Percentiles rank a stretch among this genome's conserved stretches.
These are phyloP conservation scores for Penicillium sp. DNA, from an alignment of 2,329 filamentous ascomycete genomes.

Conservation along the genomic window DNA sequence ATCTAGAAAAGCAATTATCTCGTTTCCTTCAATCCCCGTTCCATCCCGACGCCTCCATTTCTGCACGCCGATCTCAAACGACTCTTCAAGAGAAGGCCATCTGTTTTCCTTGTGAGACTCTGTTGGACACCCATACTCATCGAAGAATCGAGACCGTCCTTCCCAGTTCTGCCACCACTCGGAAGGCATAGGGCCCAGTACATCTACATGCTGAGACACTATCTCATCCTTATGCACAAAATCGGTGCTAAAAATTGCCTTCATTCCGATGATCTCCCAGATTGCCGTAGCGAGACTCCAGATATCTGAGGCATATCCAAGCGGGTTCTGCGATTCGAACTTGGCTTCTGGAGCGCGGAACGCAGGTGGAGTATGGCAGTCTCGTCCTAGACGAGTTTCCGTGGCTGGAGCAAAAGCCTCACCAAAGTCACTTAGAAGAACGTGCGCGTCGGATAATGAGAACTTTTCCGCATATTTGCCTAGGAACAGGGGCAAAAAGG, in stretches of 20 bases:
- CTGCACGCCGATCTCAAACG: constrained; percentile 27
- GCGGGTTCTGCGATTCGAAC: constrained; percentile 20
- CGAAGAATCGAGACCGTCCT: constrained; percentile 13
- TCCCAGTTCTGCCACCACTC: constrained; percentile 21
- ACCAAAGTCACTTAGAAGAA: constrained; percentile 38
- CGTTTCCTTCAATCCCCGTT: constrained; percentile 21
- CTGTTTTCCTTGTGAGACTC: constrained; percentile 3
- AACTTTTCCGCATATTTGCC: constrained; percentile 34
- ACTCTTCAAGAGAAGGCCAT: constrained; percentile 23
- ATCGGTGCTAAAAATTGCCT: constrained; percentile 11
- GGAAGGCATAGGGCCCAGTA: constrained; percentile 20
- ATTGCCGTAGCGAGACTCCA: constrained; percentile 26
- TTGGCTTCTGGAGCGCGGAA: constrained; percentile 24
- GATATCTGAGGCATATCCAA: constrained; percentile 27
- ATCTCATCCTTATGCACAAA: constrained; percentile 16
- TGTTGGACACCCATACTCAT: constrained; percentile 14
- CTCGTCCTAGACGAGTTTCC: constrained; percentile 8
- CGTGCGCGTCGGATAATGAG: constrained; percentile 26
- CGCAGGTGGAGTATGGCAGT: constrained; percentile 21
- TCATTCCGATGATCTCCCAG: constrained; percentile 29
- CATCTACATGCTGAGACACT: constrained; percentile 21
- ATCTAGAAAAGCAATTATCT: constrained; percentile 26
- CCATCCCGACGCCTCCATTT: constrained; percentile 17
- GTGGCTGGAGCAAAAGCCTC: constrained; percentile 32
- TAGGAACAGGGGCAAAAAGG: constrained; percentile 35